Evolutionary conservation across 192 early-diverging fungal species (phyloP).

Genomic region (Dimargaris cristalligena): DNA sequence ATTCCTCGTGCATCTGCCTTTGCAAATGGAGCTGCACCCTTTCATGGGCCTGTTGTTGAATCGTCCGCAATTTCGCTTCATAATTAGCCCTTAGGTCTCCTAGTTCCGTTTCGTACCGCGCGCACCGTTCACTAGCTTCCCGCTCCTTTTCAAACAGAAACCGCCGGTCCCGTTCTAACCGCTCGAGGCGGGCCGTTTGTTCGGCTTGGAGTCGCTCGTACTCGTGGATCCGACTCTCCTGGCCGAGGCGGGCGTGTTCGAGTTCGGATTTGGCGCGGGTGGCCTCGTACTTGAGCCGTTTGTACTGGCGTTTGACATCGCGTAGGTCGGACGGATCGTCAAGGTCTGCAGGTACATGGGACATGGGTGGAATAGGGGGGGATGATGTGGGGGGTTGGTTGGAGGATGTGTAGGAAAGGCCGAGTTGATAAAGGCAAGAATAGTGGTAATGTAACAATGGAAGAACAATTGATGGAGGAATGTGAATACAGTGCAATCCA

Average conservation of each 20-base stretch:
- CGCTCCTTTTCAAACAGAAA: slow-evolving; percentile 40
- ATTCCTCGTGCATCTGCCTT: no score
- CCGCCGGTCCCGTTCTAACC: slow-evolving; percentile 37
- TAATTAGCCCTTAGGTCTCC: slow-evolving; percentile 9
- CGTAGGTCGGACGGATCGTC: no score
- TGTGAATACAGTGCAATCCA: no score
- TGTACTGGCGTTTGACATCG: not conserved
- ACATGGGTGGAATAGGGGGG: no score
- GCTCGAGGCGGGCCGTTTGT: slow-evolving; percentile 28
- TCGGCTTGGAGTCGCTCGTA: slow-evolving; percentile 19
- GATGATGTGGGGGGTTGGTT: no score
- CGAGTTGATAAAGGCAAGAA: no score
- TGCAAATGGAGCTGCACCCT: no score
- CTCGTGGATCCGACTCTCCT: slow-evolving; percentile 20
- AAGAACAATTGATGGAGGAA: no score
- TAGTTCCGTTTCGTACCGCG: slow-evolving; percentile 14
- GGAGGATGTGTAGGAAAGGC: no score
- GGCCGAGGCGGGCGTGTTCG: slow-evolving; percentile 19
- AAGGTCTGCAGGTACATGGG: no score
- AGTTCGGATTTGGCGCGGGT: slow-evolving; percentile 22
- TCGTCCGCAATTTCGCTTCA: not conserved
- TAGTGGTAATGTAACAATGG: no score
- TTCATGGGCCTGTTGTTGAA: not conserved
- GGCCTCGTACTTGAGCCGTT: slow-evolving; percentile 9
- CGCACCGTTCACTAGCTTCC: slow-evolving; percentile 12